Evolutionary conservation across 805 yeast genomes (phyloP).

Genomic region (Candida chilensis): DNA sequence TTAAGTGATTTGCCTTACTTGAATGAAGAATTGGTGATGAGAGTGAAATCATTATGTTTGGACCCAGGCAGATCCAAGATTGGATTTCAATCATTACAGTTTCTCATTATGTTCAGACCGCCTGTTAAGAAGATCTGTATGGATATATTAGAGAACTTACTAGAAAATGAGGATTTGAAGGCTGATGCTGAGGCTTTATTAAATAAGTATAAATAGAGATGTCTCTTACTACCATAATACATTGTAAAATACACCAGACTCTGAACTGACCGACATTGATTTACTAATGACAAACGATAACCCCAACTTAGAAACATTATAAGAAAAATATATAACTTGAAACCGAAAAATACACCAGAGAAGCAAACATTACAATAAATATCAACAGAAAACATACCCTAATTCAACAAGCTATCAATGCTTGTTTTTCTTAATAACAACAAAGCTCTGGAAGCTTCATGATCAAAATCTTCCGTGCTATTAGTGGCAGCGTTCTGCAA

Average conservation of each 20-base stretch:
- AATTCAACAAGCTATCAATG: slow-evolving; percentile 1
- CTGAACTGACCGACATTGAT: too few relatives aligned
- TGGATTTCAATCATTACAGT: slow-evolving; percentile 78
- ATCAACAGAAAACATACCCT: too few relatives aligned
- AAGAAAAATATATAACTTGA: too few relatives aligned
- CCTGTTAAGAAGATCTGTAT: slow-evolving; percentile 59
- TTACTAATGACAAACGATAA: too few relatives aligned
- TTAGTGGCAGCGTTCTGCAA: too few relatives aligned
- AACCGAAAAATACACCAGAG: too few relatives aligned
- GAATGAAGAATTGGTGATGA: slow-evolving; percentile 48
- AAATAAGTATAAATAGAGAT: slow-evolving; percentile 42
- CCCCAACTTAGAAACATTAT: too few relatives aligned
- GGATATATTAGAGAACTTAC: slow-evolving; percentile 36
- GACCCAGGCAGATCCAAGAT: slow-evolving; percentile 79
- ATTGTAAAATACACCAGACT: too few relatives aligned
- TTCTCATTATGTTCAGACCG: slow-evolving; percentile 82
- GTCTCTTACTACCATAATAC: too few relatives aligned
- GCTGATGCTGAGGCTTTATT: slow-evolving; percentile 36
- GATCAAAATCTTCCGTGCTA: too few relatives aligned
- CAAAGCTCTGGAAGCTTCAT: slow-evolving; percentile 1
- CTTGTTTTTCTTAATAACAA: slow-evolving; percentile 1
- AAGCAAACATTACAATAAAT: too few relatives aligned
- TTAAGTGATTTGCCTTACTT: slow-evolving; percentile 83
- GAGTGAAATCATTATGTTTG: slow-evolving; percentile 63
- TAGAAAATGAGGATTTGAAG: slow-evolving; percentile 41